These are phyloP conservation scores for Thermochaetoides thermophila DNA, from an alignment of 495 filamentous ascomycete genomes.

Conservation along the genomic window DNA sequence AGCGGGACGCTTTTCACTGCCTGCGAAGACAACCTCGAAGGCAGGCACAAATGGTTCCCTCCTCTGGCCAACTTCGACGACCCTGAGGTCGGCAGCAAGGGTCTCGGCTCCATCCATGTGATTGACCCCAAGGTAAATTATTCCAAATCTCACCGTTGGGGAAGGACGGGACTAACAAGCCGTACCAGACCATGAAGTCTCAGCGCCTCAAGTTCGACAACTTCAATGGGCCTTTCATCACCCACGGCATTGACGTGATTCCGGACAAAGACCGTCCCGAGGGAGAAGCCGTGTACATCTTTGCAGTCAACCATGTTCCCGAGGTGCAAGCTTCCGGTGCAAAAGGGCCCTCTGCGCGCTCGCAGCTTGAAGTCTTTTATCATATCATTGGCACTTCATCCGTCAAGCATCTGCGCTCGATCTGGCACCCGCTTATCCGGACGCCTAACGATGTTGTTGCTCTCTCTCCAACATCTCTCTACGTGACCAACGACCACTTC, in stretches of 20 bases:
- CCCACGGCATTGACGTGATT: slow-evolving; percentile 47
- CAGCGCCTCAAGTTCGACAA: slow-evolving; percentile 32
- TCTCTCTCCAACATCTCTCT: slow-evolving; percentile 31
- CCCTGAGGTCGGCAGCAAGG: slow-evolving; percentile 12
- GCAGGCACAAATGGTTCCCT: slow-evolving; percentile 43
- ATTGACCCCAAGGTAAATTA: slow-evolving; percentile 36
- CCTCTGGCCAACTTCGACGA: slow-evolving; percentile 27
- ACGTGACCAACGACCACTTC: slow-evolving; percentile 48
- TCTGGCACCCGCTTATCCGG: slow-evolving; percentile 32
- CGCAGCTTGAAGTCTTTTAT: slow-evolving; percentile 45
- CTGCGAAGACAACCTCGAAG: slow-evolving; percentile 33
- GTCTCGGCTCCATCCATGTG: slow-evolving; percentile 36
- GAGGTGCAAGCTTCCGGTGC: slow-evolving; percentile 10
- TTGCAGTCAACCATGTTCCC: slow-evolving; percentile 42
- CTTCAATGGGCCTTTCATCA: slow-evolving; percentile 40
- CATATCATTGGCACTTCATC: slow-evolving; percentile 26
- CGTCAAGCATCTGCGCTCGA: slow-evolving; percentile 26
- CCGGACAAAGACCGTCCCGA: slow-evolving; percentile 24
- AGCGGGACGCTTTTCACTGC: slow-evolving; percentile 40
- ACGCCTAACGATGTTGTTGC: slow-evolving; percentile 49
- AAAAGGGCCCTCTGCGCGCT: slow-evolving; percentile 13
- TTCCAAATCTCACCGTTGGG: neutral
- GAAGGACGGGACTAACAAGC: neutral
- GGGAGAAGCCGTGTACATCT: slow-evolving; percentile 42
- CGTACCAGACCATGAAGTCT: slow-evolving; percentile 34